A percentile compares a stretch with the other conserved stretches of the same genome.
These are phyloP conservation scores for Biscogniauxia marginata DNA, from an alignment of 2,329 filamentous ascomycete species.

Conservation along the genomic window DNA sequence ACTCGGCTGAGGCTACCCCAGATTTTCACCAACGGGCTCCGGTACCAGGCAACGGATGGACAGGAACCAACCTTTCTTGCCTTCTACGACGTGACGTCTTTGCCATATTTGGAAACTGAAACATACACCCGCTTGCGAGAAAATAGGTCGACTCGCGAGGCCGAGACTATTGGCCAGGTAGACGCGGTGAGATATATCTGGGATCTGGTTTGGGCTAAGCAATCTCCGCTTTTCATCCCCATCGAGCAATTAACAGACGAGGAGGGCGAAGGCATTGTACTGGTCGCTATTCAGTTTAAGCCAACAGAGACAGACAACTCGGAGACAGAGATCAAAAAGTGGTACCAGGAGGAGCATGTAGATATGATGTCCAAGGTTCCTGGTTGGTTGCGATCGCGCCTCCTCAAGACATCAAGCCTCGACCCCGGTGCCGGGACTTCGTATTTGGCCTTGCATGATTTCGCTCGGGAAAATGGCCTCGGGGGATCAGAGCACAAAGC, in stretches of 20 bases:
- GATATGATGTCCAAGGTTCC: conserved; percentile 70
- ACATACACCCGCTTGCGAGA: conserved; percentile 67
- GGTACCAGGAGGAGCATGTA: conserved; percentile 75
- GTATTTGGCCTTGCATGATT: conserved; percentile 72
- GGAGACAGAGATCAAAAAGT: conserved; percentile 57
- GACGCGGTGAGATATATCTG: conserved; percentile 70
- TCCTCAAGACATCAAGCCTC: conserved; percentile 66
- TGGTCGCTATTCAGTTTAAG: conserved; percentile 61
- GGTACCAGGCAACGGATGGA: conserved; percentile 69
- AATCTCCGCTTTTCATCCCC: conserved; percentile 55
- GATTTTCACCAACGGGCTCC: conserved; percentile 73
- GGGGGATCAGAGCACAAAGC: conserved; percentile 63
- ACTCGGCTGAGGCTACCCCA: conserved; percentile 73
- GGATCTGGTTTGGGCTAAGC: conserved; percentile 59
- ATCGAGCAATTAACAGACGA: conserved; percentile 59
- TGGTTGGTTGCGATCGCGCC: conserved; percentile 73
- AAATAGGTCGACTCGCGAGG: conserved; percentile 53
- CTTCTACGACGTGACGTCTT: conserved; percentile 76
- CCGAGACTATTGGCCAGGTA: conserved; percentile 52
- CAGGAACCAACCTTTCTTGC: conserved; percentile 70
- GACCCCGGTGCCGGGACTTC: conserved; percentile 50
- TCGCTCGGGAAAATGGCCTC: conserved; percentile 63
- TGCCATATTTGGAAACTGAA: conserved; percentile 66
- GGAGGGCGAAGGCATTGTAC: conserved; percentile 57
- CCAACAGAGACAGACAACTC: conserved; percentile 51